Base-by-base conservation (phyloP, 345 rosid species). In the Ceriops tagal region DNA sequence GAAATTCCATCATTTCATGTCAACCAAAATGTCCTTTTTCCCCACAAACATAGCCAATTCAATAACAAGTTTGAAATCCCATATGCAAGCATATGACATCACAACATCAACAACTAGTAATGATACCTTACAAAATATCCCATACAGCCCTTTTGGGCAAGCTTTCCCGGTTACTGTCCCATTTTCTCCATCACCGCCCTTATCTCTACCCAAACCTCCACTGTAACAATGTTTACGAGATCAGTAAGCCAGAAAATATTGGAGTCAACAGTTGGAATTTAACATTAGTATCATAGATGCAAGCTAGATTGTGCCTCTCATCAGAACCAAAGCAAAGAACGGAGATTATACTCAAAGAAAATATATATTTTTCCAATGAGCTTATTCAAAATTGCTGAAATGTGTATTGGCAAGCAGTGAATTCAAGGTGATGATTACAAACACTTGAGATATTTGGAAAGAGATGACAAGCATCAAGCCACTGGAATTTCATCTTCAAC, bases 81-180 rank as follows among this genome's bases (percentile, higher is more conserved):
- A 19, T 6, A 26, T 58, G 53, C 39, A 55, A 32, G 11, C 39
- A 63, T 20, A 20, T 5, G 20, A 61, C 30, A 68, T 31, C 21
- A 55, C 10, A 49, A 3, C 24, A 26, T 51, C 34, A 75, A 49
- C 11, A 73, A 53, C 53, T 67, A 18, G 62, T 13, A 58, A 58
- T 53, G 55, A 21, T 72, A 96, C 99, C 95, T 83, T 68, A 62
- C 99, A 96, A 83, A 90, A 96, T 71, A 73, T 86, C 70, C 99
- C 99, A 64, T 85, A 88, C 62, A 92, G 91, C 71, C 98, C 99
- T 73, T 80, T 82, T 9, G 99, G 99, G 75, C 99, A 96, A 71
- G 93, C 87, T 71, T 87, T 90, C 61, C 99, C 99, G n/a, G 88
- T 86, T 75, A 86, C 75, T 27, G 97, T 85, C 72, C 99, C 99